phyloP scores from a whole-genome alignment of 2,329 filamentous ascomycete genomes.

The Nemania serpens region DNA sequence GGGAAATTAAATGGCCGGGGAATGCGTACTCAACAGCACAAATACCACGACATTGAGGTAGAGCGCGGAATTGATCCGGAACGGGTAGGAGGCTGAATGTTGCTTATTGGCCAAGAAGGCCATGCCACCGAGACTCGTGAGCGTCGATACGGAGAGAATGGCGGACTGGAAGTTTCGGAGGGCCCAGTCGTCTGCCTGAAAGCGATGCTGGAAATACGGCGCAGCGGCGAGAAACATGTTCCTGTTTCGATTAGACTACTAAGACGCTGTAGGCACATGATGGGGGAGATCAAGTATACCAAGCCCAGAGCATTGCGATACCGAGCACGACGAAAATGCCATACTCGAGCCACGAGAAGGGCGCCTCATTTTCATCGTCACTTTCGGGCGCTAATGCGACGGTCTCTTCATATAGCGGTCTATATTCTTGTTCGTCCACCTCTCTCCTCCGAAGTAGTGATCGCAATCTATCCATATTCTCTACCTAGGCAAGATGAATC shows the following conservation, averaged over 20 bases:
- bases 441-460: constrained; percentile 43
- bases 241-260: constrained; percentile 53
- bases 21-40: constrained; percentile 57
- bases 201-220: constrained; percentile 88
- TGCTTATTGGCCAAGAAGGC: constrained; percentile 80
- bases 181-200: constrained; percentile 71
- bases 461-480: constrained; percentile 47
- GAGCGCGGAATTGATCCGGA: constrained; percentile 79
- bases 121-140: constrained; percentile 79
- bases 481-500: constrained; percentile 2
- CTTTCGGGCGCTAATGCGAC: constrained; percentile 28
- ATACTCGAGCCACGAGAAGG: constrained; percentile 88
- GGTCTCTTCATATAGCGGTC: constrained; percentile 41
- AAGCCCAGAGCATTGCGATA: constrained; percentile 96
- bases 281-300: constrained; percentile 61
- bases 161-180: constrained; percentile 85
- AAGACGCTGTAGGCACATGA: not conserved
- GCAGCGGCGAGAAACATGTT: constrained; percentile 98
- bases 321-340: constrained; percentile 82
- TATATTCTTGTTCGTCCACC: constrained; percentile 41
- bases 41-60: constrained; percentile 79
- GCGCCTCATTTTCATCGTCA: constrained; percentile 45
- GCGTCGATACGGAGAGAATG: constrained; percentile 83
- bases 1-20: not conserved
- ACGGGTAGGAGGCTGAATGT: constrained; percentile 81